Percentiles rank a stretch among this genome's conserved stretches.
phyloP scores from a whole-genome alignment of 2,329 filamentous ascomycete genomes.

The Fonsecaea nubica region DNA sequence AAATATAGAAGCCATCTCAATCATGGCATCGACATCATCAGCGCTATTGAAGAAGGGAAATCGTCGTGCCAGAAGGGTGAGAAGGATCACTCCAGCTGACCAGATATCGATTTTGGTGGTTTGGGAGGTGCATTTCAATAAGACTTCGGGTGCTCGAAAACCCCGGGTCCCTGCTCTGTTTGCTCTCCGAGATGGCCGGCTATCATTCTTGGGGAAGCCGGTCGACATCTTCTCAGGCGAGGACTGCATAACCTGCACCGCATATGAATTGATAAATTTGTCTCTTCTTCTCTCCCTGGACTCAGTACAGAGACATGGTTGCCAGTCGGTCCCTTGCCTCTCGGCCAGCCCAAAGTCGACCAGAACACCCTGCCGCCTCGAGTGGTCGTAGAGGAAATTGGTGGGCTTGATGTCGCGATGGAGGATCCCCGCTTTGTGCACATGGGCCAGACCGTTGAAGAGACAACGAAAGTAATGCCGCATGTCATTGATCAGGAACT shows the following conservation, averaged over 20 bases:
- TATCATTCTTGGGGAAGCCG: slow-evolving; percentile 89
- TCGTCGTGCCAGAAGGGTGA: slow-evolving; percentile 89
- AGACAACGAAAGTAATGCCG: slow-evolving; percentile 87
- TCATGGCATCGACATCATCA: slow-evolving; percentile 97
- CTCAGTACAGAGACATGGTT: slow-evolving; percentile 82
- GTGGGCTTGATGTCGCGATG: slow-evolving; percentile 98
- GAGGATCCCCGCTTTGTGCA: slow-evolving; percentile 83
- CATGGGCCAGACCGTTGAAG: slow-evolving; percentile 81
- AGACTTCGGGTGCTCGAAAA: slow-evolving; percentile 93
- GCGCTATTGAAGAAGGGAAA: slow-evolving; percentile 99
- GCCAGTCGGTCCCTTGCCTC: slow-evolving; percentile 70
- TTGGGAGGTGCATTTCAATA: slow-evolving; percentile 96
- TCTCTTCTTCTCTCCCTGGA: slow-evolving; percentile 66
- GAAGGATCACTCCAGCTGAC: slow-evolving; percentile 93
- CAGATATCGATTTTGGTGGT: slow-evolving; percentile 95
- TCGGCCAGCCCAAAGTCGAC: slow-evolving; percentile 99
- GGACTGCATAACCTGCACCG: slow-evolving; percentile 48
- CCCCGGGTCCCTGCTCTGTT: slow-evolving; percentile 94
- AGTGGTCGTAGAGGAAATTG: slow-evolving; percentile 45
- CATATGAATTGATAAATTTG: slow-evolving; percentile 40
- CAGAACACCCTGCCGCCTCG: slow-evolving; percentile 78
- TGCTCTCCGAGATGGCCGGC: slow-evolving; percentile 82
- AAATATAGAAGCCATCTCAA: slow-evolving; percentile 96
- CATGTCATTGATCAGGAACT: slow-evolving; percentile 86
- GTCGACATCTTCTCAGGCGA: slow-evolving; percentile 50